Conservation (phyloP, 2,329 filamentous ascomycete species). For the Talaromyces amestolkiae region DNA sequence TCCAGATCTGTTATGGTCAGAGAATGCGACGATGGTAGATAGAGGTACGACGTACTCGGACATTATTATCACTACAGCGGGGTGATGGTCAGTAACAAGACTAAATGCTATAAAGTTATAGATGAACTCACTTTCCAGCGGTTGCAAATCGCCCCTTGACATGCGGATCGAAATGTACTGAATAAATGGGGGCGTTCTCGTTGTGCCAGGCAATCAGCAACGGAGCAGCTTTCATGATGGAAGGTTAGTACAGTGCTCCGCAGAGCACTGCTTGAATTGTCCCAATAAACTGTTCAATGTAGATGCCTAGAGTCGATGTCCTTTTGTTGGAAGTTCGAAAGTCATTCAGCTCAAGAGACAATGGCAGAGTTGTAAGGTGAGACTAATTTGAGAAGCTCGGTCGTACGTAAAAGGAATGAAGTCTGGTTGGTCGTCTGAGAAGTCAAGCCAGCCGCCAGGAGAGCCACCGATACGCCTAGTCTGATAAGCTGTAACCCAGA, state of each 20-base stretch:
- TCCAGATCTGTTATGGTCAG: conserved; percentile 72
- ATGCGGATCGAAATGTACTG: conserved; percentile 90
- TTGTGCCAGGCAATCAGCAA: conserved; percentile 99
- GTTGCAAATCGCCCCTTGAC: conserved; percentile 91
- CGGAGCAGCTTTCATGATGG: conserved; percentile 86
- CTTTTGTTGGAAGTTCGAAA: neutral
- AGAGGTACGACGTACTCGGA: conserved; percentile 61
- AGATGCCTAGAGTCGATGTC: neutral
- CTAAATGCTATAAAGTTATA: neutral
- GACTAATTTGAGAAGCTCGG: neutral
- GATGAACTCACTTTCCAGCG: conserved; percentile 63
- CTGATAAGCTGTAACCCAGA: neutral
- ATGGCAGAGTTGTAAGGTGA: neutral
- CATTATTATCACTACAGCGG: conserved; percentile 72
- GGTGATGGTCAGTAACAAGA: conserved; percentile 21
- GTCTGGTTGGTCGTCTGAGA: neutral
- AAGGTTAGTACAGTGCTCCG: conserved; percentile 26
- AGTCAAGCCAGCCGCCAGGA: conserved; percentile 4
- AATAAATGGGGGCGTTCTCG: conserved; percentile 94
- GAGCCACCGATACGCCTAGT: neutral
- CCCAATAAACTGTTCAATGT: neutral
- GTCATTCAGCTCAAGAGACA: neutral
- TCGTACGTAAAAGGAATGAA: neutral
- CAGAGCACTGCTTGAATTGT: conserved; percentile 17
- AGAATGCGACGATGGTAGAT: conserved; percentile 20